Evolutionary conservation across 78 protist species (phyloP), one percentile per base, ranked within the genome.

Genomic region (Cavenderia fasciculata): DNA sequence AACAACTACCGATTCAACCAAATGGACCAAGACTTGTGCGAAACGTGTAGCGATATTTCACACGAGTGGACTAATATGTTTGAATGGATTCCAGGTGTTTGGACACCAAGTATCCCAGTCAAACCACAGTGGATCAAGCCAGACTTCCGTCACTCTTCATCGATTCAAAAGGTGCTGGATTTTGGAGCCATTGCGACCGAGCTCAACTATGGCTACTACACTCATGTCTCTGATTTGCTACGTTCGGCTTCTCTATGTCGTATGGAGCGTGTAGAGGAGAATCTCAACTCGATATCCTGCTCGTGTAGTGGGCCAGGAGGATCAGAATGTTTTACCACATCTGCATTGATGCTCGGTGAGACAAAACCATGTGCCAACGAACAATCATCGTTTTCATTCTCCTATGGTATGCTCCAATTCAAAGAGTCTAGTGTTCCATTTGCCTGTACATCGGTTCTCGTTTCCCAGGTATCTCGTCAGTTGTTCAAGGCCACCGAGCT

Each of bases 181-280:
- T 75, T 59, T 44, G 59, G 59, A 61, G 10, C 11, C 16, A n/a
- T 75, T 0, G 47, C 2, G 7, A 23, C 18, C 1, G 59, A 61
- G 59, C 14, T 75, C 33, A 62, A 29, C 12, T n/a, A 57, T 33
- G 56, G 72, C 10, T 57, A 52, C 7, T 43, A 75, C 8, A 43
- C 41, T 75, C 86, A 75, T 59, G 54, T 75, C 16, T 69, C 86
- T 2, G 86, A 75, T 75, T 62, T 75, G 2, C 54, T 52, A 44
- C 69, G 86, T 29, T 75, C 86, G 16, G 69, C 47, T 33, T 47
- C 34, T 3, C 27, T 75, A 8, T 75, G 86, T 75, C 34, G 65
- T 33, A 75, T 75, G 86, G 86, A 75, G 31, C 27, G 86, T 23
- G 49, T 75, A 11, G 74, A 61, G 10, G 72, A 65, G 33, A 75